Evolutionary conservation across 2,329 filamentous ascomycete species (phyloP), one percentile per base, ranked within the genome.

Genomic region (Arthrobotrys sinensis): DNA sequence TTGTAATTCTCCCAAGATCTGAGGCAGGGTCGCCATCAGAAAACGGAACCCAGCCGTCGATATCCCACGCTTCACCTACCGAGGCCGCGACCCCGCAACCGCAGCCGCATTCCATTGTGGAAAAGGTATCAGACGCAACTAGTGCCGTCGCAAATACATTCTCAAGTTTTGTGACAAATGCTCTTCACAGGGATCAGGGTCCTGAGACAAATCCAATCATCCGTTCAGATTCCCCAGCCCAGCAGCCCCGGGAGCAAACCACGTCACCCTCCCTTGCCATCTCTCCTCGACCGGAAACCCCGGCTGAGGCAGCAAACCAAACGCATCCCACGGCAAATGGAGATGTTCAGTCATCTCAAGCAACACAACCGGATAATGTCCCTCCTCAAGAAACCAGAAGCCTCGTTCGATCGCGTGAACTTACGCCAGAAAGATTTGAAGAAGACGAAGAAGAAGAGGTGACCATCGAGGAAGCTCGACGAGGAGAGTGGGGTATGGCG

Each of bases 361-460:
- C 57, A 43, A 46, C 45, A 43, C 73, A 60, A 43, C 46, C 46
- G 24, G 65, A 48, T 34, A 57, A 53, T 38, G 21, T 38, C 28
- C 24, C 40, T n/a, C 32, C 45, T 24, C 57, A 55, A 14, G 57
- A 48, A 34, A 21, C 40, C 8, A 60, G 66, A 36, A 60, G 46
- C 28, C 45, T 4, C 16, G 38, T 65, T 32, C 28, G 28, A 62
- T 77, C 60, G 45, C 73, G 73, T 52, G 73, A 71, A 38, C 32
- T 14, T 3, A 77, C 73, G 19, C 73, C 73, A 32, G 66, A 64
- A n/a, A 62, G 55, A 46, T 77, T 77, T 45, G 73, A 77, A 19
- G 73, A 77, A 24, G 72, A 76, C 19, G 72, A 76, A 21, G 65
- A 77, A 43, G 66, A 69, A 46, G 66, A 71, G 53, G 66, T 63